These are phyloP conservation scores for Coemansia sp. DNA, from an alignment of 192 early-diverging fungal genomes.

Conservation along the genomic window DNA sequence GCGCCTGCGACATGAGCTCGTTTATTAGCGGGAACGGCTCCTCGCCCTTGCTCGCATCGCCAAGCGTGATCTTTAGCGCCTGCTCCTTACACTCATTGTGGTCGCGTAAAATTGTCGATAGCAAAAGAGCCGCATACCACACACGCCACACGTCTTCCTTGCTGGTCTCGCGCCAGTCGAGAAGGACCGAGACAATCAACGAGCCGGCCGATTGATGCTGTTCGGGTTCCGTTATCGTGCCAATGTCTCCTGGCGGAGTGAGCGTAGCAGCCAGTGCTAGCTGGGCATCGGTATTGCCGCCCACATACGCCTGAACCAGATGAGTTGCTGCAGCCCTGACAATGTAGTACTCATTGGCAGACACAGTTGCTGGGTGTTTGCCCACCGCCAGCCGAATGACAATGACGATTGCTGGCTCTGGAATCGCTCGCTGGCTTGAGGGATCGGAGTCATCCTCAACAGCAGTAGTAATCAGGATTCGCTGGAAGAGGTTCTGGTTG, in stretches of 20 bases:
- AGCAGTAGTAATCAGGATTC: slow-evolving; percentile 65
- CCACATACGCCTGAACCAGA: slow-evolving; percentile 74
- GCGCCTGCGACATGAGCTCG: slow-evolving; percentile 68
- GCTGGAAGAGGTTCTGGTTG: slow-evolving; percentile 78
- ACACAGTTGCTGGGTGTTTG: slow-evolving; percentile 46
- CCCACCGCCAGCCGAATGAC: slow-evolving; percentile 77
- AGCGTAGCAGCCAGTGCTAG: slow-evolving; percentile 83
- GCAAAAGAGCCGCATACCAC: slow-evolving; percentile 86
- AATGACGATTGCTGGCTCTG: slow-evolving; percentile 78
- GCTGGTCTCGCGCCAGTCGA: slow-evolving; percentile 68
- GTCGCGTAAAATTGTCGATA: slow-evolving; percentile 75
- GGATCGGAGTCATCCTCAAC: slow-evolving; percentile 26
- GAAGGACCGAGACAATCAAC: slow-evolving; percentile 74
- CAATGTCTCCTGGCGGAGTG: slow-evolving; percentile 57
- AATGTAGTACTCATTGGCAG: slow-evolving; percentile 59
- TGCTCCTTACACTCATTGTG: slow-evolving; percentile 76
- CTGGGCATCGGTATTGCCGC: slow-evolving; percentile 86
- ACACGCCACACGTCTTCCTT: slow-evolving; percentile 74
- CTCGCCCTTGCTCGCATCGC: slow-evolving; percentile 69
- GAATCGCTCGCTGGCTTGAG: slow-evolving; percentile 47
- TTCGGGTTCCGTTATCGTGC: slow-evolving; percentile 18
- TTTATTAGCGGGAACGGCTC: slow-evolving; percentile 88
- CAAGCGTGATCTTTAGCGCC: slow-evolving; percentile 70
- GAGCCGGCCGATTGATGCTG: slow-evolving; percentile 80
- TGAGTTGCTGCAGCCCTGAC: slow-evolving; percentile 83